A percentile compares a stretch with the other conserved stretches of the same genome.
phyloP scores from a whole-genome alignment of 2,329 filamentous ascomycete species.

The Fusarium coicis region DNA sequence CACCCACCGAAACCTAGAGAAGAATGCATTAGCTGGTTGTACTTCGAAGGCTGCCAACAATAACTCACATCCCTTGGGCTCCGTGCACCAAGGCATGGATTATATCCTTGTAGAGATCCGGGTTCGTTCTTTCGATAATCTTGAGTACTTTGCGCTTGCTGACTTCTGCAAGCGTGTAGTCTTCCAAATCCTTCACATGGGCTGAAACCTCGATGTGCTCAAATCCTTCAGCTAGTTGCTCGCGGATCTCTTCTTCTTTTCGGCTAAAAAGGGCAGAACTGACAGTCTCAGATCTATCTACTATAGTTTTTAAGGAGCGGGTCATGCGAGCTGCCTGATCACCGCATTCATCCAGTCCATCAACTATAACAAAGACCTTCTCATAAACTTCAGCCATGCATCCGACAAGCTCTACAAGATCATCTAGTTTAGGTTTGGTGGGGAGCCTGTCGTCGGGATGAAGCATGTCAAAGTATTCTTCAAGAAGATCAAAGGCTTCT shows the following conservation, averaged over 20 bases:
- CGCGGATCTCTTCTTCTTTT: constrained; percentile 2
- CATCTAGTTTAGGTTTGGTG: neutral
- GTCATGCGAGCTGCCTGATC: neutral
- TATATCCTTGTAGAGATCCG: neutral
- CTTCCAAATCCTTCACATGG: constrained; percentile 5
- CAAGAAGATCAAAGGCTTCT: constrained; percentile 5
- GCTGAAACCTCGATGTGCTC: constrained; percentile 12
- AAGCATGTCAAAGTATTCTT: constrained; percentile 1
- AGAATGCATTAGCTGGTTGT: too few species aligned
- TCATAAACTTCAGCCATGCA: neutral
- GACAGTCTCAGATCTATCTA: neutral
- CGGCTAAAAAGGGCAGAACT: constrained; percentile 4
- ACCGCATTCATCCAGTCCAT: constrained; percentile 20
- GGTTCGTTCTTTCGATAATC: neutral
- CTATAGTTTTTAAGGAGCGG: neutral
- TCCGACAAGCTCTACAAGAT: neutral
- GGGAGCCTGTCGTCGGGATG: neutral
- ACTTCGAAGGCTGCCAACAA: accelerated
- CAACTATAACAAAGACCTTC: constrained; percentile 1
- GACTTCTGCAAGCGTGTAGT: constrained; percentile 4
- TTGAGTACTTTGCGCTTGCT: neutral
- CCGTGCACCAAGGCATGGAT: neutral
- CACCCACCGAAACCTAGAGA: constrained; percentile 25
- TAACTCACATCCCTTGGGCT: neutral
- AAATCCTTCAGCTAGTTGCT: neutral